Conservation (phyloP, 1,284 basidiomycete genomes). For the Takashimella koratensis region DNA sequence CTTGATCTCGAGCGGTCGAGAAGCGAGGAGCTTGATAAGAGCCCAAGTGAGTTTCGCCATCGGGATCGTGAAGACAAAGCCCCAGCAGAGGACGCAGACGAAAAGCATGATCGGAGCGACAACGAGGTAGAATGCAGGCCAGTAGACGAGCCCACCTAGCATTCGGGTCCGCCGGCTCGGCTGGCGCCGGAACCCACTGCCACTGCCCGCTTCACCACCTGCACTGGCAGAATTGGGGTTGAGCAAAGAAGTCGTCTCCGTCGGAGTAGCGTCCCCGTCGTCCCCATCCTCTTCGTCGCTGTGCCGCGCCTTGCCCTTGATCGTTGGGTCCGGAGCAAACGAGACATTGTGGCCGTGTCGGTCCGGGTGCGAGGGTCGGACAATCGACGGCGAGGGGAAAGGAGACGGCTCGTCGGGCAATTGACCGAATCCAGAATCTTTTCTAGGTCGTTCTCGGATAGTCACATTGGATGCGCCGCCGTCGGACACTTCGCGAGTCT, state of each 20-base stretch:
- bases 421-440: neutral
- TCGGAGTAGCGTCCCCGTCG: slow-evolving; percentile 1
- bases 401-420: neutral
- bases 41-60: slow-evolving; percentile 98
- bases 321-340: neutral
- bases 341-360: neutral
- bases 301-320: neutral
- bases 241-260: neutral
- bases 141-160: slow-evolving; percentile 65
- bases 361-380: neutral
- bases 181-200: slow-evolving; percentile 25
- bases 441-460: slow-evolving; percentile 11
- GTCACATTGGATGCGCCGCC: slow-evolving; percentile 28
- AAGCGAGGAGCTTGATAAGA: slow-evolving; percentile 76
- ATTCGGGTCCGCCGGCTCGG: slow-evolving; percentile 45
- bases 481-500: slow-evolving; percentile 21
- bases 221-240: no score
- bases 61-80: slow-evolving; percentile 85
- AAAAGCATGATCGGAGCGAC: slow-evolving; percentile 85
- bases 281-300: slow-evolving; percentile 6
- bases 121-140: slow-evolving; percentile 67
- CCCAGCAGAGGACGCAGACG: slow-evolving; percentile 89
- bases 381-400: neutral
- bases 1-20: slow-evolving; percentile 78
- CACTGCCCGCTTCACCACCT: neutral